These are phyloP conservation scores for Mycena haematopus DNA, from an alignment of 768 basidiomycete genomes.

Conservation along the genomic window DNA sequence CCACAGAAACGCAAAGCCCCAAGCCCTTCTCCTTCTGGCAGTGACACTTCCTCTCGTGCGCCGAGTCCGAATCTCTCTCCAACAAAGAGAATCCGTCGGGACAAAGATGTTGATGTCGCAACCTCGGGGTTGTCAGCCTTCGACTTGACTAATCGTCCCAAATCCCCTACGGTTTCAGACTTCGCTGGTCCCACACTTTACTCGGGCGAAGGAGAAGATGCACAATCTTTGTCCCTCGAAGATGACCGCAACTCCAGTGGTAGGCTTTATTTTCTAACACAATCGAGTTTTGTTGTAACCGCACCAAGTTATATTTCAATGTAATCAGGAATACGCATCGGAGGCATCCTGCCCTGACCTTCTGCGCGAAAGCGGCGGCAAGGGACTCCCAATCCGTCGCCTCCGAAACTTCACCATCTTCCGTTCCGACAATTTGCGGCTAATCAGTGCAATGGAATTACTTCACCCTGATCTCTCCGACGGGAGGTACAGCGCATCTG, in stretches of 20 bases:
- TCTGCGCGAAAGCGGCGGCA: slow-evolving; percentile 31
- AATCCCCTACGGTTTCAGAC: slow-evolving; percentile 14
- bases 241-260: neutral
- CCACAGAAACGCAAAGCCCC: slow-evolving; percentile 12
- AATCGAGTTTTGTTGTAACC: neutral
- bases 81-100: slow-evolving; percentile 3
- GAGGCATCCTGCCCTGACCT: slow-evolving; percentile 38
- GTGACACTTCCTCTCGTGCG: neutral
- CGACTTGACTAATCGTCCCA: neutral
- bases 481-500: slow-evolving; percentile 44
- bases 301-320: neutral
- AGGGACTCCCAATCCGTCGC: slow-evolving; percentile 60
- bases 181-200: neutral
- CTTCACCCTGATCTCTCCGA: slow-evolving; percentile 38
- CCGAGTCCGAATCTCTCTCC: slow-evolving; percentile 22
- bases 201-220: neutral
- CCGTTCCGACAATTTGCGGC: slow-evolving; percentile 40
- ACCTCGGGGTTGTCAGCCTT: slow-evolving; percentile 16
- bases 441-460: slow-evolving; percentile 50
- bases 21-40: slow-evolving; percentile 4
- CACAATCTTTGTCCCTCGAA: neutral
- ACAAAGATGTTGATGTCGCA: slow-evolving; percentile 8
- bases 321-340: slow-evolving; percentile 39
- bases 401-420: slow-evolving; percentile 64
- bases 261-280: neutral